Evolutionary conservation across 2,329 filamentous ascomycete species (phyloP).

Genomic region (Daldinia eschscholtzii): DNA sequence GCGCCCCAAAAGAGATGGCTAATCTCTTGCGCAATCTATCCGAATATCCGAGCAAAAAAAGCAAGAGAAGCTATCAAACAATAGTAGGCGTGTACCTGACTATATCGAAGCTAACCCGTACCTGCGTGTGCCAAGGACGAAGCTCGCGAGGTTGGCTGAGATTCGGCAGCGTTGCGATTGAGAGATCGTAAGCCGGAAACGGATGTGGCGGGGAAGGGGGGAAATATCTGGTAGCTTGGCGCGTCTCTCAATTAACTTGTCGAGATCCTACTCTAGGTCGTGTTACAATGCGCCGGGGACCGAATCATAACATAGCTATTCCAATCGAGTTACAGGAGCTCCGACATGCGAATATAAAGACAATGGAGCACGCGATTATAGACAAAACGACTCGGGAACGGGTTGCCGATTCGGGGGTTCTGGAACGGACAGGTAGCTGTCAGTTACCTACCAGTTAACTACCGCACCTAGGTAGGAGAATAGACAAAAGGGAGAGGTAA

Average conservation of each 20-base stretch:
- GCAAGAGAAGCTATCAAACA: slow-evolving; percentile 16
- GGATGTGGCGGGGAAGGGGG: slow-evolving; percentile 44
- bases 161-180: slow-evolving; percentile 41
- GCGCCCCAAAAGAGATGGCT: slow-evolving; percentile 25
- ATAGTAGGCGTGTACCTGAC: slow-evolving; percentile 1
- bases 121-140: slow-evolving; percentile 3
- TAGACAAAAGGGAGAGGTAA: neutral
- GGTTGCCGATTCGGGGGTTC: neutral
- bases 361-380: neutral
- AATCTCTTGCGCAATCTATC: slow-evolving; percentile 22
- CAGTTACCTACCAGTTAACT: slow-evolving; percentile 2
- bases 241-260: slow-evolving; percentile 37
- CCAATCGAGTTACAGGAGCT: slow-evolving; percentile 14
- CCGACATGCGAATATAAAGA: neutral
- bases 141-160: slow-evolving; percentile 32
- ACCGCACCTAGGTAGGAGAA: neutral
- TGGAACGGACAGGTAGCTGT: neutral
- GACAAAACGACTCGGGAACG: neutral
- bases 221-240: slow-evolving; percentile 40
- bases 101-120: slow-evolving; percentile 13
- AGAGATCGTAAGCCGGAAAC: slow-evolving; percentile 43
- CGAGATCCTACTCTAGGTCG: slow-evolving; percentile 24
- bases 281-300: slow-evolving; percentile 22
- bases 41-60: slow-evolving; percentile 1
- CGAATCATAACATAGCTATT: slow-evolving; percentile 21